Evolutionary conservation across 2,329 filamentous ascomycete species (phyloP).

Genomic region (Paecilomyces sp.): DNA sequence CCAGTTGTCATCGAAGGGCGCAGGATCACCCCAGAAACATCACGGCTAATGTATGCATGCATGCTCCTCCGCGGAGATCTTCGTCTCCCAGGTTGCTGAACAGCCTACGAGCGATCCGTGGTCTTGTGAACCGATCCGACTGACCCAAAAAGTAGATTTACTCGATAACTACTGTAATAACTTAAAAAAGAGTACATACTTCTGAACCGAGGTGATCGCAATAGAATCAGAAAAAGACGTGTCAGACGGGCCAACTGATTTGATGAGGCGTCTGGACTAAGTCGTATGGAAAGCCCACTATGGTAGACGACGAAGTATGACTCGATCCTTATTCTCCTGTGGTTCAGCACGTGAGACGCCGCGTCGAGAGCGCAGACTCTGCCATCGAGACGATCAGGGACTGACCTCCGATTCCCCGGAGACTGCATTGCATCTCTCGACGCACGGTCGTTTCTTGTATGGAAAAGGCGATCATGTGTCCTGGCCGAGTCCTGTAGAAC

Average conservation of each 20-base stretch:
- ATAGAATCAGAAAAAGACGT: not conserved
- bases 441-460: not conserved
- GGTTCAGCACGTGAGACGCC: not conserved
- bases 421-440: not conserved
- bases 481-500: not conserved
- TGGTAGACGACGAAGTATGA: not conserved
- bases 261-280: not conserved
- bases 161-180: not conserved
- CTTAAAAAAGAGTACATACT: not conserved
- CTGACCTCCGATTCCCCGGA: not conserved
- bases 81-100: not conserved
- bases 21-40: not conserved
- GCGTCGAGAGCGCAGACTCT: not conserved
- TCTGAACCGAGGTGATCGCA: not conserved
- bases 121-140: not conserved
- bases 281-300: not conserved
- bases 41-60: not conserved
- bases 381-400: not conserved
- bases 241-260: not conserved
- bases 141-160: not conserved
- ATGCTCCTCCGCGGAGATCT: not conserved
- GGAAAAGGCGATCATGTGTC: not conserved
- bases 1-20: not conserved
- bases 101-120: not conserved
- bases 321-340: not conserved